A percentile compares a stretch with the other conserved stretches of the same genome.
Conservation (phyloP, 441 rosid species). For the Capsella rubella region DNA sequence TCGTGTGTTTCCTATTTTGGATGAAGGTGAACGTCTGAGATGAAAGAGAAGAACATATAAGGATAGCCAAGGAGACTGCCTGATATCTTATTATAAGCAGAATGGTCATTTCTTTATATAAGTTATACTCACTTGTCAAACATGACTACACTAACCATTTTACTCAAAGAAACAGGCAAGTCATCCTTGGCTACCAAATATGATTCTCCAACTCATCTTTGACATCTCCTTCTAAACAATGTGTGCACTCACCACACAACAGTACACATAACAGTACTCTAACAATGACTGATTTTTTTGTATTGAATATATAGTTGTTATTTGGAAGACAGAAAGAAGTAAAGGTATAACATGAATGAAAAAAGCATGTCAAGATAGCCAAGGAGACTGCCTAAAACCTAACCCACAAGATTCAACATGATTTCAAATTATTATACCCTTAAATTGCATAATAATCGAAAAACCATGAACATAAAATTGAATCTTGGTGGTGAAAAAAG, state of each 20-base stretch:
- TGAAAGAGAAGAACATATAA: slow-evolving; percentile 36
- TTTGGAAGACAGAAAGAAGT: background rate
- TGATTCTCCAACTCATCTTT: slow-evolving; percentile 29
- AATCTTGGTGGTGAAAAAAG: slow-evolving; percentile 40
- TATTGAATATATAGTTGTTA: background rate
- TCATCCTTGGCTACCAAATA: slow-evolving; percentile 12
- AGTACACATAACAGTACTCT: background rate
- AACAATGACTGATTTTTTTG: background rate
- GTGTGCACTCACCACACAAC: background rate
- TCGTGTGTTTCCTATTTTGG: background rate
- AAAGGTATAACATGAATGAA: slow-evolving; percentile 34
- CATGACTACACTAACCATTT: slow-evolving; percentile 16
- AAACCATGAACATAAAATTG: slow-evolving; percentile 18
- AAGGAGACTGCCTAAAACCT: slow-evolving; percentile 47
- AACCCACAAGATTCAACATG: slow-evolving; percentile 36
- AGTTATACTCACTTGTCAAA: background rate
- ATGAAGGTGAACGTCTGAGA: slow-evolving; percentile 33
- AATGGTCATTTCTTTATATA: background rate
- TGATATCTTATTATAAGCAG: slow-evolving; percentile 11
- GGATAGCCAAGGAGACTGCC: slow-evolving; percentile 43
- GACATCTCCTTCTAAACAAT: slow-evolving; percentile 21
- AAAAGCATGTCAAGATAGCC: slow-evolving; percentile 45
- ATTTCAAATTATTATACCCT: slow-evolving; percentile 6
- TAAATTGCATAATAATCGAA: slow-evolving; percentile 19
- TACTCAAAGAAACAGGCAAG: slow-evolving; percentile 26